Evolutionary conservation across 177 flowering plant genomes (phyloP), one percentile per base, ranked within the genome.

Genomic region (Vitis hybrid): DNA sequence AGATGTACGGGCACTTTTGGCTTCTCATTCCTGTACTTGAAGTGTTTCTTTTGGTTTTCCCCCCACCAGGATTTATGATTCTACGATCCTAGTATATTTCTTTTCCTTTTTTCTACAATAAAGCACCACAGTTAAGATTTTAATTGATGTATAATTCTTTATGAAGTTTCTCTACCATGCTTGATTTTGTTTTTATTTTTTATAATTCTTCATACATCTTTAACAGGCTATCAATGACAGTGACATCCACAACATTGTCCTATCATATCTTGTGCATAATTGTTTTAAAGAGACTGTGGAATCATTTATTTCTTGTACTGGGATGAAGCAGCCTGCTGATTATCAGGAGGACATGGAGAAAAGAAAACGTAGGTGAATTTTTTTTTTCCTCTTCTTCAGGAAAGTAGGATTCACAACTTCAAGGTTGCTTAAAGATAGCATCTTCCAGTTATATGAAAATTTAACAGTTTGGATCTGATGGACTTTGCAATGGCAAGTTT

Each of bases 261-360:
- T 93, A 35, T 93, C 98, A 66, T 93, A 93, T 76, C 97, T 93
- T 70, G 89, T 92, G 64, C 97, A 93, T 75, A 92, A 87, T 70
- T 93, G 97, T 82, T 96, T 75, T 72, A 89, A 86, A 65, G 99
- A 89, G 80, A 89, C 97, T 10, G 83, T 88, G 71, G 97, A 93
- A 66, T 86, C 98, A 49, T 91, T 93, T 75, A 74, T 84, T 81
- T 61, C 91, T 69, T 80, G 80, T 74, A 80, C 92, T 54, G 98
- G 93, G 67, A 78, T 88, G 79, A 87, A 86, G 75, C 89, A 78
- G 74, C 86, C 95, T 60, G 80, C 73, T 64, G 83, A 81, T 75
- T 84, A 71, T 81, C 85, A 87, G 24, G 90, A 89, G 71, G 89
- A 87, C 74, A 93, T 93, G 86, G 99, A 92, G 75, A 91, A 84